A percentile compares a stretch with the other conserved stretches of the same genome.
These are phyloP conservation scores for Huntiella moniliformis DNA, from an alignment of 2,329 filamentous ascomycete genomes.

Conservation along the genomic window DNA sequence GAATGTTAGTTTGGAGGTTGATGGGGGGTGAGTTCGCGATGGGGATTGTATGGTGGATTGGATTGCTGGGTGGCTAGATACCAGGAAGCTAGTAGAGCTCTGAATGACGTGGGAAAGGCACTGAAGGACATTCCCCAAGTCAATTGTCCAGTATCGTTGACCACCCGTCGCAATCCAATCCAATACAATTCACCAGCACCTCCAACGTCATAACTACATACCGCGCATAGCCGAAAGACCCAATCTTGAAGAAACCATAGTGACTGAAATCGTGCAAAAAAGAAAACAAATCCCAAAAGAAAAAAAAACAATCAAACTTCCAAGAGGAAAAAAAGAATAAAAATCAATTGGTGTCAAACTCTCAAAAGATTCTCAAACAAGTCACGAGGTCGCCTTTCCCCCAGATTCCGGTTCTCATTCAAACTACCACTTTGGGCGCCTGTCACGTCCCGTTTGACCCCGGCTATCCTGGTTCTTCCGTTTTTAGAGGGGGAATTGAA, in stretches of 20 bases:
- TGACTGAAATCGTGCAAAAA: conserved; percentile 14
- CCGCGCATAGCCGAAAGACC: conserved; percentile 39
- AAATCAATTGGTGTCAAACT: too few relatives aligned
- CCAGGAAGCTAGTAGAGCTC: not conserved
- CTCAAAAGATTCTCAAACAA: too few relatives aligned
- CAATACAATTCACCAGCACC: not conserved
- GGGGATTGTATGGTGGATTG: not conserved
- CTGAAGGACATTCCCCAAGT: not conserved
- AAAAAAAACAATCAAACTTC: not conserved
- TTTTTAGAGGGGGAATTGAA: too few relatives aligned
- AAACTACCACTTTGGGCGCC: too few relatives aligned
- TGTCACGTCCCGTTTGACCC: too few relatives aligned
- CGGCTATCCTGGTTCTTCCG: too few relatives aligned
- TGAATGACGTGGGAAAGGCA: not conserved
- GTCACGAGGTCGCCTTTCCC: too few relatives aligned
- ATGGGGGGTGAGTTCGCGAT: too few relatives aligned
- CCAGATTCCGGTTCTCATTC: too few relatives aligned
- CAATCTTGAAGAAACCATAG: conserved; percentile 38
- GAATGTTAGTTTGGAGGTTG: not conserved
- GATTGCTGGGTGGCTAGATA: not conserved
- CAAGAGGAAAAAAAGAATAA: not conserved
- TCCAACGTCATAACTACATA: conserved; percentile 16
- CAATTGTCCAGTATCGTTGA: not conserved
- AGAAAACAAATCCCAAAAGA: not conserved
- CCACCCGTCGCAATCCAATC: not conserved